Evolutionary conservation across 176 grass and related monocot species (phyloP).

Genomic region (Elymus sibiricus): DNA sequence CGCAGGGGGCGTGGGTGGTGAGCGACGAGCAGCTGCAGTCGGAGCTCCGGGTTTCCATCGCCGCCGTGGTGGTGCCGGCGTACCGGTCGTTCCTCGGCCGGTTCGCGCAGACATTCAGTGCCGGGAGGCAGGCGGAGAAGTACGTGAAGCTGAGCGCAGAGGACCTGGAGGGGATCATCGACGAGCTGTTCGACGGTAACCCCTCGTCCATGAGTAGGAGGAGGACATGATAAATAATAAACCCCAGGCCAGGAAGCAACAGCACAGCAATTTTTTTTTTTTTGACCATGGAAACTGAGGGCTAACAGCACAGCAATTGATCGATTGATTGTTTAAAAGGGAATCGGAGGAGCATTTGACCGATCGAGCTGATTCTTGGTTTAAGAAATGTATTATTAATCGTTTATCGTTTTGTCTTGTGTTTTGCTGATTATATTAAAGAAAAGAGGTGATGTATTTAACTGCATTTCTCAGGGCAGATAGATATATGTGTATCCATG

Average conservation of each 20-base stretch:
- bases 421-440: conserved; percentile 9
- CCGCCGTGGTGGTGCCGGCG: conserved; percentile 74
- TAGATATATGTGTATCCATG: conserved; percentile 14
- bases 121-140: conserved; percentile 83
- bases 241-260: background rate
- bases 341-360: background rate
- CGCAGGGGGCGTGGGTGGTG: conserved; percentile 77
- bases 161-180: conserved; percentile 70
- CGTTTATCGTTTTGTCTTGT: background rate
- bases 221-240: conserved; percentile 30
- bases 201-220: conserved; percentile 56
- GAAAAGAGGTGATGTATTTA: conserved; percentile 18
- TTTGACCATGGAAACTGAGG: too few relatives aligned
- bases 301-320: too few relatives aligned
- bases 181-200: conserved; percentile 83
- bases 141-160: conserved; percentile 79
- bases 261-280: too few relatives aligned
- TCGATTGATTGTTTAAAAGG: too few relatives aligned
- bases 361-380: conserved; percentile 15
- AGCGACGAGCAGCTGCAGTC: conserved; percentile 89
- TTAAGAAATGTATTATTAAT: conserved; percentile 11
- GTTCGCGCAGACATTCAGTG: conserved; percentile 58
- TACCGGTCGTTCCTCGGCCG: conserved; percentile 83
- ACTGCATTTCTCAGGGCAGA: conserved; percentile 19
- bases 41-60: conserved; percentile 85